Percentiles rank a stretch among this genome's conserved stretches.
Conservation (phyloP, 106 monocot species). For the Phalaenopsis aphrodite region DNA sequence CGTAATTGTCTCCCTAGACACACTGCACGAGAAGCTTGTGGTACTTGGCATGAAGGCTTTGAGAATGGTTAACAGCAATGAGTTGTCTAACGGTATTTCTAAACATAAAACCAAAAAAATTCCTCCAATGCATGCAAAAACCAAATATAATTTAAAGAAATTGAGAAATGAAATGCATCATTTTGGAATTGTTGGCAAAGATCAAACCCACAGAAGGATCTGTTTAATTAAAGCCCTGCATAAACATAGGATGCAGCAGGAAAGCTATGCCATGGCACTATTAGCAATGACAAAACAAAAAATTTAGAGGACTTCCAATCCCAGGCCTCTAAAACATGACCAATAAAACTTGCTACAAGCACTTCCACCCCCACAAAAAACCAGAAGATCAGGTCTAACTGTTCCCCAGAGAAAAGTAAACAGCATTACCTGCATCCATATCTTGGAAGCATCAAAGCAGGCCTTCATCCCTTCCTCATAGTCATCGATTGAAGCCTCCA, state of each 20-base stretch:
- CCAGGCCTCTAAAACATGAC: background rate
- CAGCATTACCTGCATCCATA: constrained; percentile 84
- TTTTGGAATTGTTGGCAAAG: background rate
- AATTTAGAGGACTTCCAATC: background rate
- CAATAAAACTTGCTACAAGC: background rate
- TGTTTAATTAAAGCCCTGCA: background rate
- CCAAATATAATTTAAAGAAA: background rate
- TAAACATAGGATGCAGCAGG: background rate
- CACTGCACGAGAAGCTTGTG: background rate
- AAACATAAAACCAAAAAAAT: background rate
- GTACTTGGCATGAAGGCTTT: background rate
- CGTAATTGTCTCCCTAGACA: too few relatives aligned
- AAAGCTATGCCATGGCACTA: background rate
- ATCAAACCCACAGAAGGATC: background rate
- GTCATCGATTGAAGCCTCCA: constrained; percentile 66
- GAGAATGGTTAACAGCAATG: too few relatives aligned
- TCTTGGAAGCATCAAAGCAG: constrained; percentile 69
- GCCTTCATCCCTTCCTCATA: constrained; percentile 80
- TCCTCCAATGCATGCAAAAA: background rate
- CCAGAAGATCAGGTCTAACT: background rate
- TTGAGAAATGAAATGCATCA: background rate
- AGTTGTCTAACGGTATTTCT: too few relatives aligned
- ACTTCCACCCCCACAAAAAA: background rate
- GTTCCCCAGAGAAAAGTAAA: background rate
- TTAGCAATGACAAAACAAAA: background rate